A percentile compares a stretch with the other conserved stretches of the same genome.
Evolutionary conservation across 202 grass and related monocot species (phyloP).

Genomic region (Bolboschoenoplectus hybrid): DNA sequence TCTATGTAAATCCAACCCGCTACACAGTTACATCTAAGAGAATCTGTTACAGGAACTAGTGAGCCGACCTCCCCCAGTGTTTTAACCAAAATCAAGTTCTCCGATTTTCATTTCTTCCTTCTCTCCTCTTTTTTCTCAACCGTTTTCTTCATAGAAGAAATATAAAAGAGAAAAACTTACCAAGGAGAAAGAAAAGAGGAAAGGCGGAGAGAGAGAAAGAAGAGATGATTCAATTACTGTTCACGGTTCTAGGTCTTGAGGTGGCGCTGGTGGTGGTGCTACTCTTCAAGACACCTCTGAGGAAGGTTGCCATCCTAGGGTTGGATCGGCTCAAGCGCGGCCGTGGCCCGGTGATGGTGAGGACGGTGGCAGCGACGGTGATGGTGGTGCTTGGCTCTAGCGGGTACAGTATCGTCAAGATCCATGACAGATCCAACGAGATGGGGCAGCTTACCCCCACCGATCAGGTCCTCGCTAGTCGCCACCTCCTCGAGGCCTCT

Average conservation of each 20-base stretch:
- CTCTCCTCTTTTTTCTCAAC: neutral
- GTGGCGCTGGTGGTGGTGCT: constrained; percentile 60
- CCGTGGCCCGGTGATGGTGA: constrained; percentile 61
- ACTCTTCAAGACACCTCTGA: constrained; percentile 56
- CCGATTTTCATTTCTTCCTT: neutral
- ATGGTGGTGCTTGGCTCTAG: constrained; percentile 52
- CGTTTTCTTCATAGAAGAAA: neutral
- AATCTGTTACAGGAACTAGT: neutral
- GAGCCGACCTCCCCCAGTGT: neutral
- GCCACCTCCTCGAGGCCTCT: constrained; percentile 71
- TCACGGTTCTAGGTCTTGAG: constrained; percentile 62
- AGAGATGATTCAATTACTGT: constrained; percentile 73
- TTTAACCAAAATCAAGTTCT: neutral
- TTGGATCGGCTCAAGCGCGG: constrained; percentile 61
- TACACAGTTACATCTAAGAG: neutral
- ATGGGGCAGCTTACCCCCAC: constrained; percentile 63
- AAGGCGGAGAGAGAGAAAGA: neutral
- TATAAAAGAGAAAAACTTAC: neutral
- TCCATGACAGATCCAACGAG: constrained; percentile 52
- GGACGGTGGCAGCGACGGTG: constrained; percentile 60
- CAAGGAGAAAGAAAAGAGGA: neutral
- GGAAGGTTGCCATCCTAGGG: constrained; percentile 49
- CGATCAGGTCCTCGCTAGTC: constrained; percentile 72
- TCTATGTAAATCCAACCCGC: neutral
- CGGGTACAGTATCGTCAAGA: constrained; percentile 64